Conservation (phyloP, 2,329 filamentous ascomycete species). For the Orbilia ellipsospora region DNA sequence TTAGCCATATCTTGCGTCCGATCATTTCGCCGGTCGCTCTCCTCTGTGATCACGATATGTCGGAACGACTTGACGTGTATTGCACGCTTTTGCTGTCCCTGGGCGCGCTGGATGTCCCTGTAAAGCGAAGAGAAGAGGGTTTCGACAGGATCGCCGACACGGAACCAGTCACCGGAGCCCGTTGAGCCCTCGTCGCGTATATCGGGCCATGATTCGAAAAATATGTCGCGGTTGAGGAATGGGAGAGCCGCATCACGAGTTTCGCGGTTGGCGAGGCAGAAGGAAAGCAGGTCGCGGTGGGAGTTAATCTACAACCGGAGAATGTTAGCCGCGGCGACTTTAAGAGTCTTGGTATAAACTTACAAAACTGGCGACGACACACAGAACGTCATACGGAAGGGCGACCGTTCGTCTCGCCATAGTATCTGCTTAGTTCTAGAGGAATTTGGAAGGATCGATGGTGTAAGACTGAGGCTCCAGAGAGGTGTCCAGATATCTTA, state of each 20-base stretch:
- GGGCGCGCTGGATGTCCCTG: constrained; percentile 27
- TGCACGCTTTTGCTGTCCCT: constrained; percentile 21
- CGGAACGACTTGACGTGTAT: constrained; percentile 31
- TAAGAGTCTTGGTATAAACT: background rate
- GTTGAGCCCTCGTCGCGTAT: constrained; percentile 1
- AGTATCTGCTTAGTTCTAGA: background rate
- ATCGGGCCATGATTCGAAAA: constrained; percentile 51
- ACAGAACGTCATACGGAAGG: constrained; percentile 50
- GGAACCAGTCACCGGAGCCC: constrained; percentile 33
- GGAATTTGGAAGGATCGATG: background rate
- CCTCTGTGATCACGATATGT: constrained; percentile 23
- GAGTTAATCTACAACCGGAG: constrained; percentile 30
- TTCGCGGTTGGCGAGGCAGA: constrained; percentile 44
- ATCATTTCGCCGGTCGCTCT: constrained; percentile 13
- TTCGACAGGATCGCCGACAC: constrained; percentile 34
- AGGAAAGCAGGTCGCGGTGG: constrained; percentile 49
- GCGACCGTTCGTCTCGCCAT: constrained; percentile 46
- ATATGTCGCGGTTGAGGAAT: constrained; percentile 36
- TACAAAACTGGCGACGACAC: constrained; percentile 48
- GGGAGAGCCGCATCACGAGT: constrained; percentile 36
- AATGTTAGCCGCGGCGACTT: background rate
- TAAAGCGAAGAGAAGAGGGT: constrained; percentile 26
- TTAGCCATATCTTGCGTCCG: constrained; percentile 42
- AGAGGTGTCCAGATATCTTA: background rate
- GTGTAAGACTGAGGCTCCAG: background rate